A percentile compares a stretch with the other conserved stretches of the same genome.
Conservation (phyloP, 78 protist genomes). For the Dictyostelium purpureum region DNA sequence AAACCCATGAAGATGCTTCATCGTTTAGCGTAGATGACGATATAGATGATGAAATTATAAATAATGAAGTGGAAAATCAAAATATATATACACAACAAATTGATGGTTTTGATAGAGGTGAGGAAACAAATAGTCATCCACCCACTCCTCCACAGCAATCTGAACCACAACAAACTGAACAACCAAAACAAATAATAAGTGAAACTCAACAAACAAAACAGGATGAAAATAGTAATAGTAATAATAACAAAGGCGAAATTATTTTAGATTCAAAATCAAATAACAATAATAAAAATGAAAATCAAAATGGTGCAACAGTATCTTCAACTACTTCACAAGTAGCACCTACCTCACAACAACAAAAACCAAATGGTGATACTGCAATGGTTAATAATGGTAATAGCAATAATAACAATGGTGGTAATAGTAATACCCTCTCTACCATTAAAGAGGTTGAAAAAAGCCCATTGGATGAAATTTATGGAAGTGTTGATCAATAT, state of each 20-base stretch:
- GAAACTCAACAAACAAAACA: no score
- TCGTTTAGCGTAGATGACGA: constrained; percentile 71
- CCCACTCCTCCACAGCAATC: no score
- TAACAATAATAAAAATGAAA: background rate
- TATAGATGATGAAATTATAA: constrained; percentile 16
- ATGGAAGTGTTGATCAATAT: constrained; percentile 42
- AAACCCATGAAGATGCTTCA: constrained; percentile 62
- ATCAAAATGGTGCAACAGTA: background rate
- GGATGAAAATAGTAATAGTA: background rate
- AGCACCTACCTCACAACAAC: no score
- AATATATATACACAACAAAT: background rate
- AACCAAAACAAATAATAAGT: no score
- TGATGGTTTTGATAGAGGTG: background rate
- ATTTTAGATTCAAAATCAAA: background rate
- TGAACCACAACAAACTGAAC: no score
- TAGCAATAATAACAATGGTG: background rate
- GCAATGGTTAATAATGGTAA: background rate
- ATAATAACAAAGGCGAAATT: background rate
- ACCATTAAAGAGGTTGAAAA: constrained; percentile 18
- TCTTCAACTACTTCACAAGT: background rate
- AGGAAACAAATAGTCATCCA: no score
- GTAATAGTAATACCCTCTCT: no score
- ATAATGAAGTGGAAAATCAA: constrained; percentile 1
- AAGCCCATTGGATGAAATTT: constrained; percentile 54
- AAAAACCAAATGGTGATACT: background rate